These are phyloP conservation scores for Abelmoschus esculentus DNA, from an alignment of 345 rosid genomes.

Conservation along the genomic window DNA sequence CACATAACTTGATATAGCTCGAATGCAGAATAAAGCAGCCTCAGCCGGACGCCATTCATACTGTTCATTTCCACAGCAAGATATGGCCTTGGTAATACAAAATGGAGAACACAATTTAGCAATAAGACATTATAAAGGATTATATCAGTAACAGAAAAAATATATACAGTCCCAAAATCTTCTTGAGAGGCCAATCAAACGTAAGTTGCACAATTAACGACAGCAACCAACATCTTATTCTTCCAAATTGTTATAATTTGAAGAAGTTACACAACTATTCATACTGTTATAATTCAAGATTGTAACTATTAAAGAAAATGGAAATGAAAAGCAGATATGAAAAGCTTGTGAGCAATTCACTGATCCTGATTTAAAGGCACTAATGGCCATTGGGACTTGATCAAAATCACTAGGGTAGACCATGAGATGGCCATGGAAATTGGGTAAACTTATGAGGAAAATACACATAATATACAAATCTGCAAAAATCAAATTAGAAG, in stretches of 20 bases:
- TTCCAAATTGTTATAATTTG: neutral
- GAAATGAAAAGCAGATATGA: neutral
- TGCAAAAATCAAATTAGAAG: neutral
- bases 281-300: neutral
- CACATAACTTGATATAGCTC: slow-evolving; percentile 82
- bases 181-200: neutral
- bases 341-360: neutral
- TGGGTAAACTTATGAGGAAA: neutral
- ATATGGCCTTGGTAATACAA: slow-evolving; percentile 50
- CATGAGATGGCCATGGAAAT: too few species aligned
- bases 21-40: slow-evolving; percentile 93
- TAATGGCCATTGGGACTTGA: neutral
- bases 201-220: neutral
- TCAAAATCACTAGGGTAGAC: neutral
- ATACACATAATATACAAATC: neutral
- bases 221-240: neutral
- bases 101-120: neutral
- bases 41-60: slow-evolving; percentile 90
- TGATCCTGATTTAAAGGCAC: neutral
- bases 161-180: neutral
- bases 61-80: slow-evolving; percentile 55
- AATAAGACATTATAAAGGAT: neutral
- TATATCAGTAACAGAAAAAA: neutral
- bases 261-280: neutral
- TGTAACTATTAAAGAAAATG: neutral